phyloP scores from a whole-genome alignment of 345 rosid species.

The Camelina hispida region DNA sequence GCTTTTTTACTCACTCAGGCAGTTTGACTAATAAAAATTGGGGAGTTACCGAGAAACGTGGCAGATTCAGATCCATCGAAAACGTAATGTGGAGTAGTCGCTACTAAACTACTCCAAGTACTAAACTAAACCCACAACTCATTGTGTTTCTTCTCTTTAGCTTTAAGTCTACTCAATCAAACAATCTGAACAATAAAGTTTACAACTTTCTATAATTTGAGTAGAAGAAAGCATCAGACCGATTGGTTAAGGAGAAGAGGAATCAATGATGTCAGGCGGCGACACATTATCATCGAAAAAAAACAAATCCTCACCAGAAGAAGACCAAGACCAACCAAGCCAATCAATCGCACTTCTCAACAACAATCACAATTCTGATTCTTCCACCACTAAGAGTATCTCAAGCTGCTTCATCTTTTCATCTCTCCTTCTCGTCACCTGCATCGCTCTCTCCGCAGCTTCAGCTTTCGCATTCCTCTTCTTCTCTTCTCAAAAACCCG shows the following conservation, averaged over 20 bases:
- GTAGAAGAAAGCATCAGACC: constrained; percentile 7
- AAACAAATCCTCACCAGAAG: constrained; percentile 46
- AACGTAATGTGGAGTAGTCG: constrained; percentile 36
- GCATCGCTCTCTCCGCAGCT: constrained; percentile 77
- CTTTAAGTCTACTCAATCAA: background rate
- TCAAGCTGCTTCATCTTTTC: constrained; percentile 54
- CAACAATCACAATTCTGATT: constrained; percentile 45
- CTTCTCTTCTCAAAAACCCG: constrained; percentile 49
- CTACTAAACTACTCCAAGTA: constrained; percentile 13
- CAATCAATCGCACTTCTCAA: constrained; percentile 69
- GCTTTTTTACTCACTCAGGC: background rate
- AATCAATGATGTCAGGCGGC: constrained; percentile 35
- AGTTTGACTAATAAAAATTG: constrained; percentile 14
- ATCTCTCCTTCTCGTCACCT: constrained; percentile 58
- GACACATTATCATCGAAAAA: constrained; percentile 49
- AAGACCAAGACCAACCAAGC: constrained; percentile 52
- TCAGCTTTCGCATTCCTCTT: constrained; percentile 71
- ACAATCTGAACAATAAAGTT: constrained; percentile 1
- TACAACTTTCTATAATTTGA: constrained; percentile 19
- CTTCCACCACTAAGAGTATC: constrained; percentile 34
- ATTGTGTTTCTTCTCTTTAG: background rate
- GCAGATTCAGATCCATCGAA: constrained; percentile 30
- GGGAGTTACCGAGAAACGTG: constrained; percentile 4
- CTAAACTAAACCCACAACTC: background rate
- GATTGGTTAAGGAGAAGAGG: background rate